Percentiles rank a stretch among this genome's conserved stretches.
Conservation (phyloP, 768 basidiomycete species). For the Termitomyces sp. region DNA sequence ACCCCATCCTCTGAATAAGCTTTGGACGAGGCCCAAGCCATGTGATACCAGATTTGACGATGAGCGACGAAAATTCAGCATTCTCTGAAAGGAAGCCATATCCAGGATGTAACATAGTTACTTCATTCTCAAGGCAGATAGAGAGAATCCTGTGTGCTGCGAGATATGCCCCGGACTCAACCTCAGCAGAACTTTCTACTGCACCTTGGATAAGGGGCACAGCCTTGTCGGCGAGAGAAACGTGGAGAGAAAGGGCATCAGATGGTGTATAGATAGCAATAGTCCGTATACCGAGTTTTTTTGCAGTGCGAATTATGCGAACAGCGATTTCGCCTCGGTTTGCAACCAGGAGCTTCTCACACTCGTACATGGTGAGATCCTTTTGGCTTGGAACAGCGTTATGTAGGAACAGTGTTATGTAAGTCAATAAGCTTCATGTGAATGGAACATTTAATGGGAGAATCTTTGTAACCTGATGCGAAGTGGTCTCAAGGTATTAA, state of each 20-base stretch:
- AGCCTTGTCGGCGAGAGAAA: constrained; percentile 47
- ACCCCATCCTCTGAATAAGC: constrained; percentile 49
- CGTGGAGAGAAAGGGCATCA: constrained; percentile 56
- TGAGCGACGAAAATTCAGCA: constrained; percentile 42
- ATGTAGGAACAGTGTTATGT: no score
- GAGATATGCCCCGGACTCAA: constrained; percentile 43
- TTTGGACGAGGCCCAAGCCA: constrained; percentile 54
- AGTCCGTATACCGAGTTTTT: constrained; percentile 43
- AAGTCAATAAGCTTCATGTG: no score
- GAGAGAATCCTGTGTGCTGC: constrained; percentile 30
- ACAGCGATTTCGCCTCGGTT: constrained; percentile 73
- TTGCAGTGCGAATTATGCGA: constrained; percentile 54
- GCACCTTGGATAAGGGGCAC: constrained; percentile 24
- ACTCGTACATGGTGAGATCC: constrained; percentile 10
- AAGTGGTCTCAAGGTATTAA: no score
- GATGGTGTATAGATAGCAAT: constrained; percentile 56
- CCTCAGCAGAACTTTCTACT: constrained; percentile 4
- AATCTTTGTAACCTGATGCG: no score
- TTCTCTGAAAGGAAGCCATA: constrained; percentile 68
- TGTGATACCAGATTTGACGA: constrained; percentile 42
- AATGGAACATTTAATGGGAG: no score
- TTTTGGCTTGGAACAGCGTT: no score
- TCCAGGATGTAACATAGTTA: constrained; percentile 56
- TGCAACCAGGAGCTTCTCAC: constrained; percentile 56
- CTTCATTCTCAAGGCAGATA: constrained; percentile 33